phyloP scores from a whole-genome alignment of 345 rosid species.

The Eucalyptus guilfoylei region DNA sequence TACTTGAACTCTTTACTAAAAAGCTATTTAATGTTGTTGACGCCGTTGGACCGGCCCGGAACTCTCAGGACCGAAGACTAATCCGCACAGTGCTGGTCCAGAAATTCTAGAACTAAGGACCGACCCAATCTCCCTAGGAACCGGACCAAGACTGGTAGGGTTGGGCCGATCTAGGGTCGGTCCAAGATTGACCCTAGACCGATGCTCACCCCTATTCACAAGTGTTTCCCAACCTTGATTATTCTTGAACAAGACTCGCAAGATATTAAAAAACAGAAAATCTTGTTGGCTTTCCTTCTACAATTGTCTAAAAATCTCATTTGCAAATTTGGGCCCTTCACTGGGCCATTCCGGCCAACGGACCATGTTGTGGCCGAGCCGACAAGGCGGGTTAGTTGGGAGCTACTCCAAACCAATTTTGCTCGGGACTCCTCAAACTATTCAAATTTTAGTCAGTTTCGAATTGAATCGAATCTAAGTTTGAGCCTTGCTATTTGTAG shows the following conservation, averaged over 20 bases:
- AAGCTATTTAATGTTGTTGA: too few species aligned
- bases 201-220: too few species aligned
- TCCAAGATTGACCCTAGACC: too few species aligned
- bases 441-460: not conserved
- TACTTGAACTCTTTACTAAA: too few species aligned
- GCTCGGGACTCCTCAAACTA: not conserved
- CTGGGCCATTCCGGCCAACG: not conserved
- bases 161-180: too few species aligned
- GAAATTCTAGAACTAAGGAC: too few species aligned
- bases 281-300: not conserved
- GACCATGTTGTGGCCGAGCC: not conserved
- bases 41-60: too few species aligned
- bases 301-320: not conserved
- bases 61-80: too few species aligned
- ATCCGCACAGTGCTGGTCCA: too few species aligned
- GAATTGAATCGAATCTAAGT: not conserved
- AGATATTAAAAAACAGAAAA: too few species aligned
- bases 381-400: not conserved
- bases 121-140: too few species aligned
- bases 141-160: too few species aligned
- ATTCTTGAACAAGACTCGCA: not conserved
- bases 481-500: not conserved
- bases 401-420: not conserved
- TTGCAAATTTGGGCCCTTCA: not conserved
- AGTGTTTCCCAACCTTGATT: not conserved